Percentiles rank a stretch among this genome's conserved stretches.
phyloP scores from a whole-genome alignment of 495 filamentous ascomycete genomes.

The Penicillium crystallinum region DNA sequence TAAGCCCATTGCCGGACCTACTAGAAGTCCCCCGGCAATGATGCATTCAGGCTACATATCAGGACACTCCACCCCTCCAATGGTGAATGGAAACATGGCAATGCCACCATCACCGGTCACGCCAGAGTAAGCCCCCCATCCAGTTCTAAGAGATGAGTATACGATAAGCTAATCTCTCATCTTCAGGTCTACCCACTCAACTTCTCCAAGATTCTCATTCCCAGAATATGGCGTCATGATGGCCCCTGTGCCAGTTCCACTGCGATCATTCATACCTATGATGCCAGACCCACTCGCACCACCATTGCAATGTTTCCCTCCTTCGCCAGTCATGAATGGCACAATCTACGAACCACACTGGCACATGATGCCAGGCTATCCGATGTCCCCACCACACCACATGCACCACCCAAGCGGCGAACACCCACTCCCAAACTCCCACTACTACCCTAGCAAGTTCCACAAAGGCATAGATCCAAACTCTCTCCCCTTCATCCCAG shows the following conservation, averaged over 20 bases:
- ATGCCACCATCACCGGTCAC: slow-evolving; percentile 37
- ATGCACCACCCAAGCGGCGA: slow-evolving; percentile 2
- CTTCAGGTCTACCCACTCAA: slow-evolving; percentile 22
- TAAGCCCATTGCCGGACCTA: slow-evolving; percentile 41
- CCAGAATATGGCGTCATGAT: slow-evolving; percentile 31
- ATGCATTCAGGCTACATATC: slow-evolving; percentile 24
- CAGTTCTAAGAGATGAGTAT: background rate
- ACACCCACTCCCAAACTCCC: background rate
- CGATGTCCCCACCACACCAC: slow-evolving; percentile 23
- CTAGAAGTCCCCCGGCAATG: slow-evolving; percentile 36
- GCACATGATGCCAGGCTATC: slow-evolving; percentile 30
- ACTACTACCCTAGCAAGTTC: slow-evolving; percentile 2
- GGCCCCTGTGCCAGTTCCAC: slow-evolving; percentile 21
- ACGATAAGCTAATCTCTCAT: background rate
- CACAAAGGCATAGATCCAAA: slow-evolving; percentile 6
- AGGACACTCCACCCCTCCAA: slow-evolving; percentile 36
- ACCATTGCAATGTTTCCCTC: slow-evolving; percentile 25
- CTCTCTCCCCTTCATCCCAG: slow-evolving; percentile 1
- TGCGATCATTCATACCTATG: slow-evolving; percentile 29
- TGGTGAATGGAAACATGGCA: slow-evolving; percentile 23
- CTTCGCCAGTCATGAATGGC: slow-evolving; percentile 28
- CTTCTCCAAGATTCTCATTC: slow-evolving; percentile 22
- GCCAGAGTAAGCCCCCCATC: slow-evolving; percentile 28
- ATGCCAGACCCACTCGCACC: slow-evolving; percentile 26
- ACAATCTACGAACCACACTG: slow-evolving; percentile 29